A percentile compares a stretch with the other conserved stretches of the same genome.
These are phyloP conservation scores for Saccharomycopsis fodiens DNA, from an alignment of 805 yeast genomes.

Conservation along the genomic window DNA sequence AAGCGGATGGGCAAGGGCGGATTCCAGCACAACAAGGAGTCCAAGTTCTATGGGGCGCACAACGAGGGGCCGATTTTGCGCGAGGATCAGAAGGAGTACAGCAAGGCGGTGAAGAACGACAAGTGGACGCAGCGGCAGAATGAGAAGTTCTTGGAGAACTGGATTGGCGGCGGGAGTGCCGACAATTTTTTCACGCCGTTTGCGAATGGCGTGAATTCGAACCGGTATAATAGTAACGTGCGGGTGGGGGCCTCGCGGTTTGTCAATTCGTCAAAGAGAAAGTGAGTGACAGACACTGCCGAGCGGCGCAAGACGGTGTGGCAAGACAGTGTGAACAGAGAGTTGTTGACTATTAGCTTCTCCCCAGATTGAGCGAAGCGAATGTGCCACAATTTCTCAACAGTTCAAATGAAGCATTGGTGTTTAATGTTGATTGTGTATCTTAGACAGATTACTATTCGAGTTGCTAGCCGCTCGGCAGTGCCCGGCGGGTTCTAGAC, in stretches of 20 bases:
- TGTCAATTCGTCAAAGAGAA: slow-evolving; percentile 57
- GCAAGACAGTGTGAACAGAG: not conserved
- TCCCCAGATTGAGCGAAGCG: too few species aligned
- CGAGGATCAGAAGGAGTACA: slow-evolving; percentile 93
- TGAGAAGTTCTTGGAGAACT: slow-evolving; percentile 77
- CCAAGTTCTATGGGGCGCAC: slow-evolving; percentile 37
- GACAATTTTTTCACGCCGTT: slow-evolving; percentile 88
- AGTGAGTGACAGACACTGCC: slow-evolving; percentile 8
- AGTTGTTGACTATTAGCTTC: too few species aligned
- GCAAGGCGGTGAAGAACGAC: slow-evolving; percentile 78
- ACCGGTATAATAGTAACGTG: slow-evolving; percentile 54
- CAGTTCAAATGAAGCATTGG: too few species aligned
- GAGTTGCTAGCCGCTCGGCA: too few species aligned
- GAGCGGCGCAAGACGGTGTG: not conserved
- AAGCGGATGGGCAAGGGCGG: slow-evolving; percentile 75
- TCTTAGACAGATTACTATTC: too few species aligned
- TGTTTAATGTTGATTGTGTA: too few species aligned
- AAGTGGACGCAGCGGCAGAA: slow-evolving; percentile 81
- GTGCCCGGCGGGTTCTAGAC: too few species aligned
- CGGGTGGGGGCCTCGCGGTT: slow-evolving; percentile 79
- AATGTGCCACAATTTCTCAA: too few species aligned
- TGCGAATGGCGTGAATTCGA: slow-evolving; percentile 38
- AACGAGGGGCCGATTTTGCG: slow-evolving; percentile 51
- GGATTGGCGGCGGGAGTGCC: slow-evolving; percentile 91
- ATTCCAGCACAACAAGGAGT: slow-evolving; percentile 61